These are phyloP conservation scores for Dictyostelium citrinum DNA, from an alignment of 78 protist species.

Conservation along the genomic window DNA sequence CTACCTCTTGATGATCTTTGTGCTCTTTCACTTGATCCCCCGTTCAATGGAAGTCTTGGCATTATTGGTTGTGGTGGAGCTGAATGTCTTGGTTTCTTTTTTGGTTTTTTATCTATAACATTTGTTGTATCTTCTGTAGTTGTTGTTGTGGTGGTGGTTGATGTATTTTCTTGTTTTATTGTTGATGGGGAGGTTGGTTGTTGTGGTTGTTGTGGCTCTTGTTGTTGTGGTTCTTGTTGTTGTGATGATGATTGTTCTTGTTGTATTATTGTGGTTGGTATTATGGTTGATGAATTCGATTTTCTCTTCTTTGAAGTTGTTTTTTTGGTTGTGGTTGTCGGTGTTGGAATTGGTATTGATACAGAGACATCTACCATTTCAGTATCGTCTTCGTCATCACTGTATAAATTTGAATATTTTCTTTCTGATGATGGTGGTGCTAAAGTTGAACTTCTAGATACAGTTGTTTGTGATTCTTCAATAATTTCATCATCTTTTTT, in stretches of 20 bases:
- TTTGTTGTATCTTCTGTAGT: not conserved
- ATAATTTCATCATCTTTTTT: not conserved
- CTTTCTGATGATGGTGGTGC: slow-evolving; percentile 15
- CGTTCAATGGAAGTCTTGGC: not conserved
- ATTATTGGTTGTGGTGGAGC: not conserved
- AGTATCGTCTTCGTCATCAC: slow-evolving; percentile 67
- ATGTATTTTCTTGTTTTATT: not conserved
- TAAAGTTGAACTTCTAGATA: not conserved
- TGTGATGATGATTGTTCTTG: not conserved
- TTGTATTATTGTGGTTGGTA: not conserved
- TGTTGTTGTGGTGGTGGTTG: not conserved
- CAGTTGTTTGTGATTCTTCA: not conserved
- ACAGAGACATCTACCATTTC: not conserved
- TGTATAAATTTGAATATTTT: slow-evolving; percentile 42
- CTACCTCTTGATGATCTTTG: slow-evolving; percentile 63
- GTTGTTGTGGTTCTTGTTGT: not conserved
- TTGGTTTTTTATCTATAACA: not conserved
- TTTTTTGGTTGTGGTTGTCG: not conserved
- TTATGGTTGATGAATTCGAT: not conserved
- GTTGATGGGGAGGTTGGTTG: not conserved
- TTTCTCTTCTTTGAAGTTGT: not conserved
- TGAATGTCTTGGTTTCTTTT: slow-evolving; percentile 1
- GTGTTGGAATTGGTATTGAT: not conserved
- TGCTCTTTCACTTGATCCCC: slow-evolving; percentile 21
- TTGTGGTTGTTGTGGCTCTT: not conserved